Base-by-base conservation (phyloP, 352 stramenopile species). In the Phytophthora hybrid region DNA sequence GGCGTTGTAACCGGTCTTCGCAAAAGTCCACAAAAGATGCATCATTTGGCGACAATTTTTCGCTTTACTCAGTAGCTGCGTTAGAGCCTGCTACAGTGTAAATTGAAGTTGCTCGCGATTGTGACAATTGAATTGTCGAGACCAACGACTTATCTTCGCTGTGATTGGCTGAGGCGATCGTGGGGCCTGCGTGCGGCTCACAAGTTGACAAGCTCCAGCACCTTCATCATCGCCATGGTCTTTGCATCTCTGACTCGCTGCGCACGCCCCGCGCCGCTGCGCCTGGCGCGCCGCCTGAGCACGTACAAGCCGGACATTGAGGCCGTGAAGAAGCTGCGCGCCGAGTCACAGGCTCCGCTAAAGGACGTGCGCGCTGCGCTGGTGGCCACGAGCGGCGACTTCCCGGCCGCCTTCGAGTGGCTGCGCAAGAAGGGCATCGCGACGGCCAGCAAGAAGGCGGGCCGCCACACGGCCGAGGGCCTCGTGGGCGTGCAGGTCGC, bases 281-380 rank as follows among this genome's bases (percentile, higher is more conserved):
- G 61, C 18, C 44, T 76, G n/a, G 10, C 58, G 6, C 82, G 84
- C 52, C 73, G 70, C 59, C 58, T 93, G 56, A 92, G 84, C 74
- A 88, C 96, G 65, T 84, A 94, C 84, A 91, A 93, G 72, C 88
- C 90, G 11, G 79, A 92, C 71, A 93, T 96, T 34, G 85, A 88
- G 67, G 81, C 92, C n/a, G 86, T 98, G 54, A 97, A 97, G 79
- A 91, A 97, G 80, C 85, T 98, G 46, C 88, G 92, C 26, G 76
- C 81, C 10, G 89, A 91, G 58, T 97, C 91, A 26, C 88, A 95
- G 68, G 92, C 92, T 47, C 92, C 91, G 21, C 84, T 98, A 66
- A 90, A 94, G 69, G 92, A 98, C 79, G 93, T 96, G 74, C 96
- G 93, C 78, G 95, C 96, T 60, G 92, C 92, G 32, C 69, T 98